phyloP scores from a whole-genome alignment of 306 rosid species.

The Pyrus communis region DNA sequence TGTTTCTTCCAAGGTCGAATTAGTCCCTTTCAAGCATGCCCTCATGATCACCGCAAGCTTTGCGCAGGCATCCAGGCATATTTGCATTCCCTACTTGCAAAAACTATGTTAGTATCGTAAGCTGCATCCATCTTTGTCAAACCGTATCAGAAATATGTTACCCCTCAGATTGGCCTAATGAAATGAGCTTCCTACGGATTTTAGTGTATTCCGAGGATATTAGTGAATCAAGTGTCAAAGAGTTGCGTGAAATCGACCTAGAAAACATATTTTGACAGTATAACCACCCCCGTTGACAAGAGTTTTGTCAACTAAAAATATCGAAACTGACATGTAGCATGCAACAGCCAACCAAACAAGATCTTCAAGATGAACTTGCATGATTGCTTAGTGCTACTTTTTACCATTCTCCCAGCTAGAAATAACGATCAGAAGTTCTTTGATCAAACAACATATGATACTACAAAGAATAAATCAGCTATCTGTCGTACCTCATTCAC shows the following conservation, averaged over 20 bases:
- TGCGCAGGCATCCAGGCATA: conserved; percentile 82
- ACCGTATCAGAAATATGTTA: neutral
- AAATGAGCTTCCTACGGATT: neutral
- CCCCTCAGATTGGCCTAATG: neutral
- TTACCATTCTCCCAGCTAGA: neutral
- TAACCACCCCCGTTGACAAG: neutral
- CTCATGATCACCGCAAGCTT: conserved; percentile 81
- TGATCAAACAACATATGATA: neutral
- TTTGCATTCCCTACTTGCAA: conserved; percentile 76
- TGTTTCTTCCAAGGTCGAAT: conserved; percentile 41
- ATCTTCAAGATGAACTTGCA: neutral
- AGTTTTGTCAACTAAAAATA: neutral
- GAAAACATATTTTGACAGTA: neutral
- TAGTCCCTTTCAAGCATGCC: conserved; percentile 65
- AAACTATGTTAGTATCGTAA: neutral
- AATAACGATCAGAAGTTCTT: neutral
- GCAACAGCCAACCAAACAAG: neutral
- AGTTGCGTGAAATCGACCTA: neutral
- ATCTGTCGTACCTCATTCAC: conserved; percentile 34
- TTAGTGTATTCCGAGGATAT: neutral
- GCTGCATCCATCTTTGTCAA: neutral
- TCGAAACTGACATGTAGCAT: neutral
- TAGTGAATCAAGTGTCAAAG: neutral
- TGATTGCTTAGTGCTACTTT: neutral
- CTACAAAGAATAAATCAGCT: neutral